Conservation (phyloP, 164 flowering plant genomes). For the Dillenia suffruticosa region DNA sequence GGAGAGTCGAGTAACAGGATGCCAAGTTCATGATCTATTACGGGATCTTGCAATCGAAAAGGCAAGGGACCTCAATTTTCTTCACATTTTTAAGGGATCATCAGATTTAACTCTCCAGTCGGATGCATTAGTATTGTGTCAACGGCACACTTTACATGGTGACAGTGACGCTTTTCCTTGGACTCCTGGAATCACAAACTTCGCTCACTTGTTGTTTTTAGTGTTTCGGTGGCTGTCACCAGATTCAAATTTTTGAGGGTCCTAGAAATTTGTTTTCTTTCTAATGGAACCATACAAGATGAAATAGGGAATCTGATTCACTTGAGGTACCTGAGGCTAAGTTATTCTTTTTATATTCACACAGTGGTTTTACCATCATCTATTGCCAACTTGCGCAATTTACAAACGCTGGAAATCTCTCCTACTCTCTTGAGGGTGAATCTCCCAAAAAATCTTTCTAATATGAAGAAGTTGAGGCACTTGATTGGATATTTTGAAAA, state of each 20-base stretch:
- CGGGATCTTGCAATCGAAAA: slow-evolving; percentile 5
- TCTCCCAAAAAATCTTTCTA: too few relatives aligned
- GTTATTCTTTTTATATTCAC: too few relatives aligned
- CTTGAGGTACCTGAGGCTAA: slow-evolving; percentile 7
- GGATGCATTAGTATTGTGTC: background rate
- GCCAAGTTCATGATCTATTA: slow-evolving; percentile 11
- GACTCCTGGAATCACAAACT: background rate
- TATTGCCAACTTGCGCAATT: too few relatives aligned
- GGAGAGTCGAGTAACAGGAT: slow-evolving; percentile 2
- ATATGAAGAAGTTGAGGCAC: too few relatives aligned
- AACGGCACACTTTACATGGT: background rate
- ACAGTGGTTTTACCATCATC: too few relatives aligned
- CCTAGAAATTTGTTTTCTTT: background rate
- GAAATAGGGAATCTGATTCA: slow-evolving; percentile 2
- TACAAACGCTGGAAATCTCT: too few relatives aligned
- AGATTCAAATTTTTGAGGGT: slow-evolving; percentile 6
- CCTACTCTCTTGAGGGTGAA: too few relatives aligned
- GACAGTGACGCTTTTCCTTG: background rate
- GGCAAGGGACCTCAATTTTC: slow-evolving; percentile 8
- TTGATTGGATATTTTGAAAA: too few relatives aligned
- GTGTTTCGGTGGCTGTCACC: background rate
- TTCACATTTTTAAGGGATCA: background rate
- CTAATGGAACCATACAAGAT: too few relatives aligned
- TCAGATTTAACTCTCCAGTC: background rate
- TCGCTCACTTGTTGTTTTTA: slow-evolving; percentile 2